A percentile compares a stretch with the other conserved stretches of the same genome.
Evolutionary conservation across 495 filamentous ascomycete species (phyloP).

Genomic region (Penicillium mononematosum): DNA sequence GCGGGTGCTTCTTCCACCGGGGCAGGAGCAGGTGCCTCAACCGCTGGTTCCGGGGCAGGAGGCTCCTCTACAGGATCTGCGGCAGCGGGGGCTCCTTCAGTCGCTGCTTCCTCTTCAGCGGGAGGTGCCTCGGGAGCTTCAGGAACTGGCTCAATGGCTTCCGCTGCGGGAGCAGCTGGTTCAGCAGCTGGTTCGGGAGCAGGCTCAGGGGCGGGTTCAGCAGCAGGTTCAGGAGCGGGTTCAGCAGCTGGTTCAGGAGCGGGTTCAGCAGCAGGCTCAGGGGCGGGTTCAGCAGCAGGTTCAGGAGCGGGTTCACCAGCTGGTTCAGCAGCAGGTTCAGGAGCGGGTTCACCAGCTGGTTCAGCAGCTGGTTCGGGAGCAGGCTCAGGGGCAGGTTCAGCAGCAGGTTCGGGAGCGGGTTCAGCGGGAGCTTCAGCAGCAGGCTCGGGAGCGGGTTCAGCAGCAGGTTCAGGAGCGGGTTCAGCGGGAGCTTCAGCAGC

Average conservation of each 20-base stretch:
- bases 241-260: not conserved
- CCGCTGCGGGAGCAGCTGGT: no score
- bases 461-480: constrained; percentile 7
- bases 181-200: not conserved
- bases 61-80: not conserved
- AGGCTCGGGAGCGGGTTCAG: constrained; percentile 11
- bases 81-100: not conserved
- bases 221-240: not conserved
- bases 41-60: not conserved
- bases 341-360: constrained; percentile 8
- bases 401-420: not conserved
- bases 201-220: not conserved
- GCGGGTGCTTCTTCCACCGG: constrained; percentile 15
- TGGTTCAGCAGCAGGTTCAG: constrained; percentile 4
- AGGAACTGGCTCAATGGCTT: no score
- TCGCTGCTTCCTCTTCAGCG: not conserved
- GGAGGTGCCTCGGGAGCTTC: not conserved
- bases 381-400: not conserved
- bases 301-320: constrained; percentile 13
- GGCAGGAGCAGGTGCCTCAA: constrained; percentile 9
- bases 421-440: constrained; percentile 3
- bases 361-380: not conserved
- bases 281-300: not conserved
- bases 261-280: constrained; percentile 5
- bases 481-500: constrained; percentile 5